Base-by-base conservation (phyloP, 2,329 filamentous ascomycete species). In the Paecilomyces sp. region DNA sequence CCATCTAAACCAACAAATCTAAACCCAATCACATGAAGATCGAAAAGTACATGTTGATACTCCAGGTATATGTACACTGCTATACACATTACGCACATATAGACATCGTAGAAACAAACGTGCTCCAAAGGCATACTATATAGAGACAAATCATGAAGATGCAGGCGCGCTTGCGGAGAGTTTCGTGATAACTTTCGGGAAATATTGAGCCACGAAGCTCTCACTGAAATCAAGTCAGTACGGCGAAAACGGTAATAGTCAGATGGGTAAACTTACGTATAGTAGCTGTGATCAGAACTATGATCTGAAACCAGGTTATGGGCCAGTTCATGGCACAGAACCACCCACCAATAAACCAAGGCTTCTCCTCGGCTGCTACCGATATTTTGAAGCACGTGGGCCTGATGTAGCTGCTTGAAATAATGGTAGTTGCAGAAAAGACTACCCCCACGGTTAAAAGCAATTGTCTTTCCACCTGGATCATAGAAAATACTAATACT, bases 381-480 rank as follows among this genome's bases (percentile, higher is more conserved):
- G 55, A 64, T 65, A 61, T 66, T 71, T 24, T 69, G 64, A 22
- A 73, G 70, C 55, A 85, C 73, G 63, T 79, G 74, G 13, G 77
- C 68, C 53, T 85, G 80, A 69, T 97, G 93, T 33, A 97, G 76
- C 68, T 93, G 87, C 61, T 88, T 76, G 73, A 92, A 97, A 79
- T 91, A 96, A 18, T 90, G 83, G 64, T 96, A 83, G 70, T 99
- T 99, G 80, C 92, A 97, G 78, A 97, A 99, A 31, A 99, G 84
- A 67, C 88, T 91, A 41, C 93, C 92, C 47, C 83, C 85, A 8
- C 85, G 84, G 72, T 99, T 99, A 81, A 99, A 99, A 0, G 93
- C 94, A 63, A 99, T 96, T 0, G 91, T 92, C 59, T 84, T 85
- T 3, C 91, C 90, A 2, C 79, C 75, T 50, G 88, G 85, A 67